Percentiles rank a stretch among this genome's conserved stretches.
phyloP scores from a whole-genome alignment of 2,329 filamentous ascomycete species.

The Metarhizium rileyi region DNA sequence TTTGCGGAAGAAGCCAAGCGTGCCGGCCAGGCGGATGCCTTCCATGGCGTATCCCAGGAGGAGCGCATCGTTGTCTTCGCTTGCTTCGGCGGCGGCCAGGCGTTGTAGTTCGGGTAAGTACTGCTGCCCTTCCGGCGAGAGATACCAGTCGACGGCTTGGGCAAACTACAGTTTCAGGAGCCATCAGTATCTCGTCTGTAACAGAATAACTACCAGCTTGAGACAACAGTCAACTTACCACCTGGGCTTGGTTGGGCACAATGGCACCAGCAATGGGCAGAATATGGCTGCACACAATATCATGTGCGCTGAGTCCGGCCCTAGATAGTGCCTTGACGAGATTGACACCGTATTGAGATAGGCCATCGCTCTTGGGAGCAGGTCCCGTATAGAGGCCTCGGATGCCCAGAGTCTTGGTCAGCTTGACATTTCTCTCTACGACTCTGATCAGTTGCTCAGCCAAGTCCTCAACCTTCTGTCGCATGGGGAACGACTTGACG shows the following conservation, averaged over 20 bases:
- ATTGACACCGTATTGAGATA: constrained; percentile 55
- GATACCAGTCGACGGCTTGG: constrained; percentile 64
- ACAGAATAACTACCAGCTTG: background rate
- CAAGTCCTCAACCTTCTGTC: constrained; percentile 46
- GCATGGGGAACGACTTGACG: constrained; percentile 55
- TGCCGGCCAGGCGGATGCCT: constrained; percentile 58
- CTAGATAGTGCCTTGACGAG: constrained; percentile 57
- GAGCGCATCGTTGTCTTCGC: constrained; percentile 49
- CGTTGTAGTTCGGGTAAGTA: constrained; percentile 52
- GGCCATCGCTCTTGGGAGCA: constrained; percentile 37
- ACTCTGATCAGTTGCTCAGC: constrained; percentile 49
- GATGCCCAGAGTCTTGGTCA: constrained; percentile 30
- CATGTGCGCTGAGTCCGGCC: constrained; percentile 48
- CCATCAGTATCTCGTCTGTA: background rate
- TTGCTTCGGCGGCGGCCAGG: constrained; percentile 44
- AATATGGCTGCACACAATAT: constrained; percentile 63
- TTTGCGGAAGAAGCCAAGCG: constrained; percentile 50
- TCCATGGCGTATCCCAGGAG: constrained; percentile 64
- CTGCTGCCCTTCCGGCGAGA: constrained; percentile 43
- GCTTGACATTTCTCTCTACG: constrained; percentile 56
- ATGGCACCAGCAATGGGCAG: constrained; percentile 57
- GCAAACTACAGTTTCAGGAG: constrained; percentile 42
- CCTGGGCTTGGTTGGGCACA: constrained; percentile 61
- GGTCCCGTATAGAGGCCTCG: constrained; percentile 41
- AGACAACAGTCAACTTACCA: constrained; percentile 32